A percentile compares a stretch with the other conserved stretches of the same genome.
These are phyloP conservation scores for Erigeron canadensis DNA, from an alignment of 129 eudicot species.

Conservation along the genomic window DNA sequence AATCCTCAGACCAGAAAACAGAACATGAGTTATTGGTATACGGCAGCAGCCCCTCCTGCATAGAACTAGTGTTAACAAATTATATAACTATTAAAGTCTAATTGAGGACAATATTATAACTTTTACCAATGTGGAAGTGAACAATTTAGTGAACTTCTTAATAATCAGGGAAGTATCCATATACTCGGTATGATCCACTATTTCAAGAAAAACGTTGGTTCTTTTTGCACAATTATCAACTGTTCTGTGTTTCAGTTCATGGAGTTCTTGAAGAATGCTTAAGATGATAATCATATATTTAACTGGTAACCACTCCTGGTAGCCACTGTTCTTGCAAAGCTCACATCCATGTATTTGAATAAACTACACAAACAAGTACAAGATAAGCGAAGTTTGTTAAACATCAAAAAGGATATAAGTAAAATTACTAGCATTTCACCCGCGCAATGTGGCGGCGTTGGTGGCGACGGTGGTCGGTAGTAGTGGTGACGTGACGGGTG, in stretches of 20 bases:
- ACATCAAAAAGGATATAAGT: conserved; percentile 2
- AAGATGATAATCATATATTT: conserved; percentile 66
- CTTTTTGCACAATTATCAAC: conserved; percentile 23
- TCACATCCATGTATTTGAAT: conserved; percentile 51
- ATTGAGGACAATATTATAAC: neutral
- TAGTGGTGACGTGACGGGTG: too few species aligned
- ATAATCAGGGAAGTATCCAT: conserved; percentile 30
- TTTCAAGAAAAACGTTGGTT: conserved; percentile 27
- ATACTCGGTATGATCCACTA: conserved; percentile 20
- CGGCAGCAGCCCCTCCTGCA: conserved; percentile 63
- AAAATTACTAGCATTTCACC: too few species aligned
- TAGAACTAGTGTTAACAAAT: conserved; percentile 11
- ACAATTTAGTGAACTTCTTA: conserved; percentile 43
- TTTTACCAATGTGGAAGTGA: conserved; percentile 58
- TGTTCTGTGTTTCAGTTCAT: conserved; percentile 45
- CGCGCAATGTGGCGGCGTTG: too few species aligned
- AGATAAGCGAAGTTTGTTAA: conserved; percentile 17
- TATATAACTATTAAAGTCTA: neutral
- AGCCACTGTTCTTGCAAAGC: conserved; percentile 46
- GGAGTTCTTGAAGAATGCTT: conserved; percentile 69
- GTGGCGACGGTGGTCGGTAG: too few species aligned
- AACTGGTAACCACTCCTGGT: conserved; percentile 48
- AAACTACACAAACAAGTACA: conserved; percentile 49
- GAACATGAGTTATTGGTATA: conserved; percentile 55
- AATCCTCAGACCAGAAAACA: conserved; percentile 57